Evolutionary conservation across 1,284 basidiomycete species (phyloP).

Genomic region (Moesziomyces sp.): DNA sequence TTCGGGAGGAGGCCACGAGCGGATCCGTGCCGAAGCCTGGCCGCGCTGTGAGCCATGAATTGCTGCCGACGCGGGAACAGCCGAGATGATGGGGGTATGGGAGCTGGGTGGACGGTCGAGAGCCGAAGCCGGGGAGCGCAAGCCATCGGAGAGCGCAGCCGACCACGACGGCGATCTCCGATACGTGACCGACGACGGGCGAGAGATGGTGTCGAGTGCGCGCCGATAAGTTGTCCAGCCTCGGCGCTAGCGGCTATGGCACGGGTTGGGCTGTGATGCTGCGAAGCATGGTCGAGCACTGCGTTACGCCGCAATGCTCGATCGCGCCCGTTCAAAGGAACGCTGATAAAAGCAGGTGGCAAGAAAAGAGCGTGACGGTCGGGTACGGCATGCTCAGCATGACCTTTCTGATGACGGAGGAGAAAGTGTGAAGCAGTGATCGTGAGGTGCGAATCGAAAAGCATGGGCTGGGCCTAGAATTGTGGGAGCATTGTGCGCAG

Average conservation of each 20-base stretch:
- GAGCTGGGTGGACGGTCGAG: not conserved
- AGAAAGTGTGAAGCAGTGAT: no score
- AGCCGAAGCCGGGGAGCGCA: slow-evolving; percentile 8
- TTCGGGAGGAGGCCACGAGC: not conserved
- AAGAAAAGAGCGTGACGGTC: no score
- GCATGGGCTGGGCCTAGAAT: no score
- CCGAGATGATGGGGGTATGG: not conserved
- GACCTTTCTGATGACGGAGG: no score
- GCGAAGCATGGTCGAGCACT: not conserved
- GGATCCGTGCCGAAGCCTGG: not conserved
- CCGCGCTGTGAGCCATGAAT: not conserved
- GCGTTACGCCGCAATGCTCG: no score
- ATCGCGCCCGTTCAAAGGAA: not conserved
- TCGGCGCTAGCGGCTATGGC: slow-evolving; percentile 15
- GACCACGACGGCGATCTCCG: slow-evolving; percentile 38
- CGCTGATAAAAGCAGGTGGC: no score
- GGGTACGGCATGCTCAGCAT: no score
- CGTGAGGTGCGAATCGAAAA: no score
- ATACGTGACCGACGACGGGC: slow-evolving; percentile 29
- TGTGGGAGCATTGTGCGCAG: no score
- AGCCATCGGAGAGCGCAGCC: slow-evolving; percentile 19
- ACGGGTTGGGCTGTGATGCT: not conserved
- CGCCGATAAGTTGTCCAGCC: slow-evolving; percentile 18
- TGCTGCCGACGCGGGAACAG: no score
- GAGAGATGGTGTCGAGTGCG: slow-evolving; percentile 27